Base-by-base conservation (phyloP, 2,329 filamentous ascomycete species). In the Exserohilum turcica region DNA sequence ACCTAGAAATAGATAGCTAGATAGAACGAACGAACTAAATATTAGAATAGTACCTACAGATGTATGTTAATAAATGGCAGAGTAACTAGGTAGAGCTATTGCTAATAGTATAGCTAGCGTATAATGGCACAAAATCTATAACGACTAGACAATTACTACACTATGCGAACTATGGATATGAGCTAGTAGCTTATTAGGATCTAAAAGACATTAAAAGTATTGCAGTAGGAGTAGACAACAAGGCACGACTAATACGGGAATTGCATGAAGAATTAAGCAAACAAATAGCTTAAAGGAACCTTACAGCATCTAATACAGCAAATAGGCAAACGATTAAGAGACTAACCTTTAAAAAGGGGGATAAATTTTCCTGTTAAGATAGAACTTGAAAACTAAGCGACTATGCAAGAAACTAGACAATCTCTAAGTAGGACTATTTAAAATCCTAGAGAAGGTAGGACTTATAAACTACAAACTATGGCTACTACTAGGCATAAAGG, bases 271-370 rank as follows among this genome's bases (percentile, higher is more conserved):
- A n/a, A n/a, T n/a, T n/a, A n/a, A n/a, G n/a, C n/a, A n/a, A n/a
- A n/a, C n/a, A n/a, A n/a, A n/a, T n/a, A n/a, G n/a, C n/a, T n/a
- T n/a, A n/a, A n/a, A n/a, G n/a, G n/a, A n/a, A n/a, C n/a, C n/a
- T n/a, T n/a, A n/a, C n/a, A n/a, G n/a, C n/a, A 15, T 35, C 32
- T 35, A 35, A 35, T 15, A n/a, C 32, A 5, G 27, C 13, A 5
- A 43, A 32, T 43, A 43, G 33, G 12, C 8, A 43, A 33, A 43
- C 15, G 5, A 43, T 43, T 43, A 43, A 43, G 27, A 10, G 39
- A 43, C 42, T 43, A 43, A 43, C 7, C 18, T 36, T 39, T 47
- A 47, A 47, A 27, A 40, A 40, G 19, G 6, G 36, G n/a, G 6
- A 40, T 15, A 40, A 33, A 33, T 39, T 32, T 33, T 48, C 15